phyloP scores from a whole-genome alignment of 208 protist species.

The Leishmania mexicana region DNA sequence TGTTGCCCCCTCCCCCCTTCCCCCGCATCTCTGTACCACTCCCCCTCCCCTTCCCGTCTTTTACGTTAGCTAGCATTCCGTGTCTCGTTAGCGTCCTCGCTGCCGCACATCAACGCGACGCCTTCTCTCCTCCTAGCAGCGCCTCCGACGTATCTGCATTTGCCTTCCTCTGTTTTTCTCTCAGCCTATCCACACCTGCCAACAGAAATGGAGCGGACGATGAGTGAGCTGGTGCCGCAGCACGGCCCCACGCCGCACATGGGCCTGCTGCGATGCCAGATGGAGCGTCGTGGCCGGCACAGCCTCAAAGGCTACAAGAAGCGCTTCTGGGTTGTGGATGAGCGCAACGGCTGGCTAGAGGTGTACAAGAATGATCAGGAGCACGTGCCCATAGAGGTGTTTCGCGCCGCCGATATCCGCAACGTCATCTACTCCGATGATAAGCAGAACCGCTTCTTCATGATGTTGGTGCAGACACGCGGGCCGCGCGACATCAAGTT shows the following conservation, averaged over 20 bases:
- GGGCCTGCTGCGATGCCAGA: conserved; percentile 69
- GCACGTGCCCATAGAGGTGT: conserved; percentile 47
- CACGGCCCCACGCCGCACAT: conserved; percentile 40
- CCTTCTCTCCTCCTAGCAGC: not conserved
- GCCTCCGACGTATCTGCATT: not conserved
- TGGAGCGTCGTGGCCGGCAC: conserved; percentile 48
- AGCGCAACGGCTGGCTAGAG: conserved; percentile 49
- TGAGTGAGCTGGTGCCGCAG: conserved; percentile 27
- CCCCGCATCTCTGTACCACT: not conserved
- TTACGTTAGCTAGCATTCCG: not conserved
- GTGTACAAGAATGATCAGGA: conserved; percentile 90
- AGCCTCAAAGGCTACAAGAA: conserved; percentile 72
- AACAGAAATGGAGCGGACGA: conserved; percentile 17
- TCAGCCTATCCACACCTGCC: not conserved
- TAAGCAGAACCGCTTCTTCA: conserved; percentile 82
- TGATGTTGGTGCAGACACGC: conserved; percentile 68
- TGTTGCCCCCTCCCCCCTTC: not conserved
- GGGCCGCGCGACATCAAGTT: conserved; percentile 56
- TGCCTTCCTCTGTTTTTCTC: not conserved
- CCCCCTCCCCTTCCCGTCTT: not conserved
- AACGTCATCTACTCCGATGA: conserved; percentile 73
- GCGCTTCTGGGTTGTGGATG: conserved; percentile 82
- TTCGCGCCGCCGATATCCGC: conserved; percentile 59
- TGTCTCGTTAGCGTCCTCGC: not conserved
- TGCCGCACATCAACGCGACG: not conserved